A percentile compares a stretch with the other conserved stretches of the same genome.
These are phyloP conservation scores for Alternaria triticina DNA, from an alignment of 2,329 filamentous ascomycete species.

Conservation along the genomic window DNA sequence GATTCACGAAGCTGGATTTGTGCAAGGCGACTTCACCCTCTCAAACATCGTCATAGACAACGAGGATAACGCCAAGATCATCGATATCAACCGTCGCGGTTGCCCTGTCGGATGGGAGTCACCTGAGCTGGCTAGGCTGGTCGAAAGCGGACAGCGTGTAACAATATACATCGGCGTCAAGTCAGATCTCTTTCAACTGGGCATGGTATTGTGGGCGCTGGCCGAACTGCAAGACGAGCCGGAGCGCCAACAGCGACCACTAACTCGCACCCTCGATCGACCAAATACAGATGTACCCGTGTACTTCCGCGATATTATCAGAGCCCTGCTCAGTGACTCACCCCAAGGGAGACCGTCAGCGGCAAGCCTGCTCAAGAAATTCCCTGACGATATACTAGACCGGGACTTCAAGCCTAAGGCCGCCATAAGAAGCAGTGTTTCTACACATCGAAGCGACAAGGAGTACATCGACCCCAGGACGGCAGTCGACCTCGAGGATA, in stretches of 20 bases:
- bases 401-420: slow-evolving; percentile 19
- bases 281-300: slow-evolving; percentile 65
- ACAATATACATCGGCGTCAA: slow-evolving; percentile 99
- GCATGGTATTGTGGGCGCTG: slow-evolving; percentile 95
- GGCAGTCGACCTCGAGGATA: slow-evolving; percentile 53
- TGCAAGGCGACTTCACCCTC: slow-evolving; percentile 96
- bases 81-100: slow-evolving; percentile 97
- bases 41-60: slow-evolving; percentile 95
- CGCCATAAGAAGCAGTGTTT: slow-evolving; percentile 42
- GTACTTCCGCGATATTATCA: slow-evolving; percentile 79
- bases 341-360: slow-evolving; percentile 78
- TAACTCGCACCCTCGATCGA: slow-evolving; percentile 43
- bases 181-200: slow-evolving; percentile 92
- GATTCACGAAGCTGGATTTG: slow-evolving; percentile 94
- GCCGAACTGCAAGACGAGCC: slow-evolving; percentile 90
- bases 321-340: slow-evolving; percentile 75
- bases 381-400: slow-evolving; percentile 34
- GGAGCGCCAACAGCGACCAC: slow-evolving; percentile 76
- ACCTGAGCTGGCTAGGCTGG: slow-evolving; percentile 83
- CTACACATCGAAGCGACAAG: slow-evolving; percentile 53
- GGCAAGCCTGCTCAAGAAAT: slow-evolving; percentile 65
- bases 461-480: slow-evolving; percentile 56
- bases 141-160: slow-evolving; percentile 87
- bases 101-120: slow-evolving; percentile 98
- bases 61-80: slow-evolving; percentile 87